Base-by-base conservation (phyloP, 2,329 filamentous ascomycete genomes). In the Penicillium sp. region DNA sequence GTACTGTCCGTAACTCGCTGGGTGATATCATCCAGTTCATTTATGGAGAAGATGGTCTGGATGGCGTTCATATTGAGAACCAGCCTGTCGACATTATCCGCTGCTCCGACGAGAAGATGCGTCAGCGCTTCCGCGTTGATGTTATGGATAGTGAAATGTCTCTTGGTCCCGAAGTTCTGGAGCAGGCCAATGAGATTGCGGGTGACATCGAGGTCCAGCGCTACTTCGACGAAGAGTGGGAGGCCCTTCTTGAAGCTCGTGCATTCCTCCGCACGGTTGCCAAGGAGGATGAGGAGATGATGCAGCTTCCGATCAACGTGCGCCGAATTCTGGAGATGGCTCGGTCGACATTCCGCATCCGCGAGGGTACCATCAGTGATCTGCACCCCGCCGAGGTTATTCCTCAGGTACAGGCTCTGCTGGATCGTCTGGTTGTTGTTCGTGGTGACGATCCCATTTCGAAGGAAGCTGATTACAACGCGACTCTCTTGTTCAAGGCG, bases 11-110 rank as follows among this genome's bases (percentile, higher is more conserved):
- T 60, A 99, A 99, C 78, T 99, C 95, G 2, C 84, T 98, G 47
- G 95, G 95, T 48, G 96, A 99, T 70, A 90, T 99, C 63, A 89
- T 99, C 56, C 94, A 99, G 73, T 99, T 99, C 80, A 84, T 97
- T 62, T 99, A 99, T 67, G 95, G 95, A 72, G 95, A 99, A 75
- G 96, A 99, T 76, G 96, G 95, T 71, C 84, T 98, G 7, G 96
- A 99, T 76, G 96, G 91, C 72, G 90, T 90, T 65, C 87, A 89
- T 75, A 98, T 99, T 59, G 95, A 99, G 80, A 91, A 92, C 70
- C 96, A 99, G 77, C 86, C 86, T 56, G 86, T 99, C 64, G 92
- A 96, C 69, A 89, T 91, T 72, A 90, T 98, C 74, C 89, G 88
- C 65, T 88, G 91, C 76, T 92, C 91, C 1, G 84, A 92, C 68